Evolutionary conservation across 176 grass and related monocot species (phyloP), one percentile per base, ranked within the genome.

Genomic region (Chrysopogon serrulatus): DNA sequence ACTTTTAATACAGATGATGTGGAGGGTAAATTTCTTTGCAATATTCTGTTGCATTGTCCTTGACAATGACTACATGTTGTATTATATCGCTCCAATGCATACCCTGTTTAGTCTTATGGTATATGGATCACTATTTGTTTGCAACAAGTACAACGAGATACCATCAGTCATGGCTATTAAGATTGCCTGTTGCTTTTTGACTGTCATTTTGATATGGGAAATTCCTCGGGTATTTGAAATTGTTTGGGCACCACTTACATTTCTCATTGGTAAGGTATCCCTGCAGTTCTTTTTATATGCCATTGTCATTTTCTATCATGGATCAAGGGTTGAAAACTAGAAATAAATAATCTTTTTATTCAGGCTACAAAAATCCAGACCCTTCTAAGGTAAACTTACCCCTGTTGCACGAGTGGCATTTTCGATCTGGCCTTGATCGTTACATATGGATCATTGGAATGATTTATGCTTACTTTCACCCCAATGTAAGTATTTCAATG

Each of bases 371-470:
- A 66, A 88, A 94, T 37, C 91, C 94, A 78, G 85, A 90, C 4
- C 87, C 85, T 75, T 79, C 89, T 26, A 97, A 94, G 75, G 65
- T 77, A 82, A 88, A 94, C 71, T 74, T 92, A 60, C 47, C 87
- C 45, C 79, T 90, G 23, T 75, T 97, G 63, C 94, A 97, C 26
- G 94, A 94, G 75, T 97, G 94, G 94, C 94, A 92, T 74, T 97
- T 97, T 56, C 88, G 94, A 69, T 97, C 91, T 59, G 94, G 91
- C 33, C 94, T 97, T 79, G 94, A 97, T 74, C 89, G 91, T 13
- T 97, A 97, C 57, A 97, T 97, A 67, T 97, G 94, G 94, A 97
- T 94, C 34, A 64, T 94, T 33, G 94, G 94, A 82, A 97, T 97
- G 94, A 88, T 97, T 27, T 97, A 90, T 86, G 94, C 94, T 36